A percentile compares a stretch with the other conserved stretches of the same genome.
phyloP scores from a whole-genome alignment of 2,329 filamentous ascomycete species.

The Gyromitra esculenta region DNA sequence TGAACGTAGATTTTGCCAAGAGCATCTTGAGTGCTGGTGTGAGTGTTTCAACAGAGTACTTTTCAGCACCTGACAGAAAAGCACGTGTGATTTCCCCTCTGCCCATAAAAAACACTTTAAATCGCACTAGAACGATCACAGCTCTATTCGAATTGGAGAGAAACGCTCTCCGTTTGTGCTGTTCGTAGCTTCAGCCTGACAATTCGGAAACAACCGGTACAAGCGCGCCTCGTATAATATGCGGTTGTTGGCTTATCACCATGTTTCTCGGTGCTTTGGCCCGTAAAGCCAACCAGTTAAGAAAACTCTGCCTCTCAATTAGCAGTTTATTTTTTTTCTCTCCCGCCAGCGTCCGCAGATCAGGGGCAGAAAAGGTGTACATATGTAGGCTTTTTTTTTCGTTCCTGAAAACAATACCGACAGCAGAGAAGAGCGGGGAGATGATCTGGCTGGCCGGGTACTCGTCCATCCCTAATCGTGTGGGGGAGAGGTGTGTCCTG shows the following conservation, averaged over 20 bases:
- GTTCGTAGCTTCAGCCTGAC: neutral
- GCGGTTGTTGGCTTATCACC: constrained; percentile 6
- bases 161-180: neutral
- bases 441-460: constrained; percentile 25
- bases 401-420: constrained; percentile 22
- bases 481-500: constrained; percentile 1
- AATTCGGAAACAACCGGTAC: neutral
- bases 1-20: neutral
- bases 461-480: constrained; percentile 5
- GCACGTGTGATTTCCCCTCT: neutral
- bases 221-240: constrained; percentile 1
- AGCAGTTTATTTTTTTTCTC: neutral
- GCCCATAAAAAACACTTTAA: neutral
- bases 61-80: neutral
- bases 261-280: neutral
- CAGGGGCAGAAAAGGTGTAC: constrained; percentile 7
- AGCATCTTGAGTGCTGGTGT: neutral
- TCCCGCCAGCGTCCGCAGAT: neutral
- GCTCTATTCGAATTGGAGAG: neutral
- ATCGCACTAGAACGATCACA: neutral
- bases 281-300: neutral
- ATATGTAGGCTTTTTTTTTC: constrained; percentile 11
- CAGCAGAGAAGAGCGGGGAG: constrained; percentile 9
- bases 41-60: constrained; percentile 4
- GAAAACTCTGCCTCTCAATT: neutral